phyloP scores from a whole-genome alignment of 1,284 basidiomycete genomes.

The Waitea zeae region DNA sequence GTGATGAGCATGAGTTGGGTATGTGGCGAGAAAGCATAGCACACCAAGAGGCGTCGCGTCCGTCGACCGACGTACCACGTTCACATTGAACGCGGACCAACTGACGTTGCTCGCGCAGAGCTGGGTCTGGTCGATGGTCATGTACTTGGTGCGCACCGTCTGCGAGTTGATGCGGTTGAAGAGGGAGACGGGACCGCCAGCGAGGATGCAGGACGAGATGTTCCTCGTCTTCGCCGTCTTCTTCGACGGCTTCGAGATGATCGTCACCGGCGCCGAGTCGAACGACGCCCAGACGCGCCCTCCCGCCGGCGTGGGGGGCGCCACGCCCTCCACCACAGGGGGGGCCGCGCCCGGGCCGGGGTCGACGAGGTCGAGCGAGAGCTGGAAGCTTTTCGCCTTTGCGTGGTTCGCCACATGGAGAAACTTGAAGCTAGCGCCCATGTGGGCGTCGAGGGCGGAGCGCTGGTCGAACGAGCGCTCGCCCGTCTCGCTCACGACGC shows the following conservation, averaged over 20 bases:
- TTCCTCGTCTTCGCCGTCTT: conserved; percentile 94
- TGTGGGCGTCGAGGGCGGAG: conserved; percentile 60
- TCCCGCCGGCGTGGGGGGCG: conserved; percentile 25
- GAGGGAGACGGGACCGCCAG: conserved; percentile 80
- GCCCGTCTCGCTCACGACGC: conserved; percentile 69
- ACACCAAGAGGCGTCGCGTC: conserved; percentile 40
- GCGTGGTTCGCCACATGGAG: conserved; percentile 78
- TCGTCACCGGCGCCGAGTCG: conserved; percentile 79
- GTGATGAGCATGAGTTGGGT: conserved; percentile 14
- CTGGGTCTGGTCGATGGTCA: conserved; percentile 76
- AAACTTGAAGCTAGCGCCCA: conserved; percentile 80
- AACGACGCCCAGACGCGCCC: conserved; percentile 81
- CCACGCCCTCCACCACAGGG: conserved; percentile 24
- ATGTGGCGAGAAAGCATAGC: conserved; percentile 24
- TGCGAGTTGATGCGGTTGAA: conserved; percentile 97
- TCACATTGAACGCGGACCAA: conserved; percentile 91
- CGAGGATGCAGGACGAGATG: conserved; percentile 81
- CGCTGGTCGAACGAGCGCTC: conserved; percentile 72
- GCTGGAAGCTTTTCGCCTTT: conserved; percentile 79
- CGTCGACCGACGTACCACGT: conserved; percentile 51
- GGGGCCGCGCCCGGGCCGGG: conserved; percentile 32
- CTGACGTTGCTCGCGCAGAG: conserved; percentile 74
- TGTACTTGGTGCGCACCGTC: conserved; percentile 92
- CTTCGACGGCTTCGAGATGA: conserved; percentile 95
- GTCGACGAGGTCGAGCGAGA: conserved; percentile 69